Evolutionary conservation across 2,329 filamentous ascomycete genomes (phyloP).

Genomic region (Clonostachys rhizophaga): DNA sequence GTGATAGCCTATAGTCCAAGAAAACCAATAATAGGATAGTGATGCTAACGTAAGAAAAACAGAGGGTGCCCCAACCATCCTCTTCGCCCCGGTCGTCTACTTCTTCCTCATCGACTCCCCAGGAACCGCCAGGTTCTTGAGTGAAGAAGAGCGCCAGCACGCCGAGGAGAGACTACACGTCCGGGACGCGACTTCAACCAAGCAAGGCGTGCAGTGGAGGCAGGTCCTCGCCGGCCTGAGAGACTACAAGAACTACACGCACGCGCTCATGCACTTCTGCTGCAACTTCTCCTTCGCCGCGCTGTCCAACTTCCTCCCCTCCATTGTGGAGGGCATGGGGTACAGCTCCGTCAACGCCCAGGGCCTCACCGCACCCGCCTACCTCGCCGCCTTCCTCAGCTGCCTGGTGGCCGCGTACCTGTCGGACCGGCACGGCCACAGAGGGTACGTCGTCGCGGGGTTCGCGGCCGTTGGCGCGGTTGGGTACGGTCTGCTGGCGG

Average conservation of each 20-base stretch:
- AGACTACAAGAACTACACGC: conserved; percentile 27
- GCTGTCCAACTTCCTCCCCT: conserved; percentile 33
- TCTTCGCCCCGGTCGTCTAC: conserved; percentile 36
- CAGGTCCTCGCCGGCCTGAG: conserved; percentile 20
- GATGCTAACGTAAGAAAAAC: conserved; percentile 8
- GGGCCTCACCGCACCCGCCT: conserved; percentile 32
- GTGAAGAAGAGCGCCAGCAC: conserved; percentile 20
- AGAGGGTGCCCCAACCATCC: conserved; percentile 57
- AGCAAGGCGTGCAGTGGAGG: conserved; percentile 5
- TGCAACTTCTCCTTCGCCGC: conserved; percentile 29
- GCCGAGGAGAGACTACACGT: conserved; percentile 7
- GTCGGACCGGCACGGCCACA: conserved; percentile 25
- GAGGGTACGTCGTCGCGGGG: conserved; percentile 24
- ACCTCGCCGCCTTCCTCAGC: conserved; percentile 29
- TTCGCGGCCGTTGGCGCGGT: conserved; percentile 11
- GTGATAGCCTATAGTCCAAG: conserved; percentile 6
- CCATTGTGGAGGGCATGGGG: conserved; percentile 31
- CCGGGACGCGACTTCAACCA: conserved; percentile 4
- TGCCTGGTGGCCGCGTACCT: conserved; percentile 19
- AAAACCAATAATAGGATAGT: too few relatives aligned
- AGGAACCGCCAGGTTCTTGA: conserved; percentile 35
- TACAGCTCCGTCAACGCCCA: conserved; percentile 29
- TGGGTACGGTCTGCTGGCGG: conserved; percentile 21
- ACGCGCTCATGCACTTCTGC: conserved; percentile 29
- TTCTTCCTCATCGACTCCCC: conserved; percentile 53